These are phyloP conservation scores for Kwoniella dejecticola DNA, from an alignment of 768 basidiomycete genomes.

Conservation along the genomic window DNA sequence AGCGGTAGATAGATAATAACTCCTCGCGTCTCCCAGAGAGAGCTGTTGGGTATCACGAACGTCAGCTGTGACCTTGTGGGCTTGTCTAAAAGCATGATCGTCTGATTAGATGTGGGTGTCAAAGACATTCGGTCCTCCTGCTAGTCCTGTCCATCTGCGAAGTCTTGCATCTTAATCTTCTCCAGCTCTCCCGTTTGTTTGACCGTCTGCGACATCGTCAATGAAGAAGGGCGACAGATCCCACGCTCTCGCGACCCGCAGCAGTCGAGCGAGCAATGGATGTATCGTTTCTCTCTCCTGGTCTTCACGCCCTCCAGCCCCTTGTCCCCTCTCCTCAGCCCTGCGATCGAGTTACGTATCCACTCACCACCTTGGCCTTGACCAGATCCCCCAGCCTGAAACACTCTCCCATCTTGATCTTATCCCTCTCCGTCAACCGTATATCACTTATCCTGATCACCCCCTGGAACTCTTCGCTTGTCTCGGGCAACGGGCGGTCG, in stretches of 20 bases:
- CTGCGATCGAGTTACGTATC: not conserved
- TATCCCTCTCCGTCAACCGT: constrained; percentile 51
- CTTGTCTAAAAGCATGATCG: not conserved
- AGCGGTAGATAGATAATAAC: constrained; percentile 56
- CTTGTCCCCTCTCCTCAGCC: no score
- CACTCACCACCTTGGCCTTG: constrained; percentile 54
- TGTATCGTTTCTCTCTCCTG: no score
- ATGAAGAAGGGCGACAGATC: no score
- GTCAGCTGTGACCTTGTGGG: constrained; percentile 8
- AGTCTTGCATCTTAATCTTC: no score
- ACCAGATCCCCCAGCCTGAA: constrained; percentile 56
- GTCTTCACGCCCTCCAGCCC: not conserved
- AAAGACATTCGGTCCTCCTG: no score
- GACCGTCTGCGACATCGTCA: no score
- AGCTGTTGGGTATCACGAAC: constrained; percentile 32
- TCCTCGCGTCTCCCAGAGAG: constrained; percentile 55
- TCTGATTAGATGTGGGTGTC: no score
- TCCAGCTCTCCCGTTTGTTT: no score
- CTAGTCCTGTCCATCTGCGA: no score
- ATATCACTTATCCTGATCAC: constrained; percentile 55
- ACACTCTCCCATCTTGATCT: constrained; percentile 54
- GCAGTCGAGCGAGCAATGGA: no score
- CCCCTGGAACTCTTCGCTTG: constrained; percentile 54
- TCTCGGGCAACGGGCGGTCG: constrained; percentile 50
- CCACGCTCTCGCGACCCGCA: no score